Base-by-base conservation (phyloP, 2,329 filamentous ascomycete species). In the Chaetomium globosum region DNA sequence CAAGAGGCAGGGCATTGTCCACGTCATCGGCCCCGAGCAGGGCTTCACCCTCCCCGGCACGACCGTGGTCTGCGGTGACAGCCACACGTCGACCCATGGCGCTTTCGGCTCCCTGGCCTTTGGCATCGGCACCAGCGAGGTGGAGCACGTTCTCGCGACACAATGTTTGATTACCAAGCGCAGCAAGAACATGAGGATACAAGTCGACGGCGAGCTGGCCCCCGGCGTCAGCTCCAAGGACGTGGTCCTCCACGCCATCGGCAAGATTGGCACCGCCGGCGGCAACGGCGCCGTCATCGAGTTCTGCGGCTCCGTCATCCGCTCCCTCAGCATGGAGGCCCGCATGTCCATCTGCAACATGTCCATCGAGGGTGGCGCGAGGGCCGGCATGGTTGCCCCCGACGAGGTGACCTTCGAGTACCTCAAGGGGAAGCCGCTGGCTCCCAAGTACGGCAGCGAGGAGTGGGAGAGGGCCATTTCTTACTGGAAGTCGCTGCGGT, bases 271-370 rank as follows among this genome's bases (percentile, higher is more conserved):
- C 73, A 98, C 95, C 28, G 95, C 95, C 67, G 95, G 94, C 77
- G 95, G 95, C 72, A 98, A 90, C 64, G 93, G 94, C 68, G 89
- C 90, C 61, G 95, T 98, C 70, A 97, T 99, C 73, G 95, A 99
- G 81, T 99, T 94, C 82, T 97, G 93, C 75, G 95, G 95, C 66
- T 97, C 93, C 59, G 92, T 95, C 67, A 97, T 99, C 76, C 88
- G 92, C 72, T 81, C 80, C 67, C 83, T 98, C 73, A 96, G 92
- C 79, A 97, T 99, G 87, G 95, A 98, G 80, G 95, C 94, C 52
- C 88, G 95, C 71, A 98, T 99, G 95, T 97, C 93, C 69, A 96
- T 99, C 77, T 98, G 95, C 83, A 99, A 99, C 82, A 98, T 98
- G 95, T 93, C 93, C 16, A 97, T 98, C 72, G 95, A 99, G 82